Evolutionary conservation across 2,329 filamentous ascomycete species (phyloP).

Genomic region (Penicillium sp.): DNA sequence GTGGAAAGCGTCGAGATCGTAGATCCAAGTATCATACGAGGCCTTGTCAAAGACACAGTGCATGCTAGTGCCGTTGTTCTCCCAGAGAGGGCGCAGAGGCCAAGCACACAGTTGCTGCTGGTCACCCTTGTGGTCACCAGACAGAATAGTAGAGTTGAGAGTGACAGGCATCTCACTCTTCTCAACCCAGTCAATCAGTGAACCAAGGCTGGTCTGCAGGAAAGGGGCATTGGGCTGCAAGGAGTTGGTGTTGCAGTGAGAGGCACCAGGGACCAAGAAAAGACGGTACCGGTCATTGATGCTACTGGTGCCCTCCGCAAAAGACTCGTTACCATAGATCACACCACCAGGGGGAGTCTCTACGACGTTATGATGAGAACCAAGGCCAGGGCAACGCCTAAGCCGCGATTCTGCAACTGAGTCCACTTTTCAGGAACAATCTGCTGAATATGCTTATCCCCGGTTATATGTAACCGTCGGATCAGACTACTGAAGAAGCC

Average conservation of each 20-base stretch:
- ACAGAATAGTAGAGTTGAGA: slow-evolving; percentile 1
- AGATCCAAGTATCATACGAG: neutral
- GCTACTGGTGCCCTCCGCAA: neutral
- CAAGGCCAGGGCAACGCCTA: neutral
- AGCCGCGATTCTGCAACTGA: too few species aligned
- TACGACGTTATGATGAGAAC: too few species aligned
- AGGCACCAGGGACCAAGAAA: slow-evolving; percentile 1
- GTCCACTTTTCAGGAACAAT: too few species aligned
- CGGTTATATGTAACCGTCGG: too few species aligned
- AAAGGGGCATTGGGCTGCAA: neutral
- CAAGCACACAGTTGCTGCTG: slow-evolving; percentile 5
- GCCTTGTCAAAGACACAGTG: neutral
- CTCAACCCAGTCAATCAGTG: slow-evolving; percentile 2
- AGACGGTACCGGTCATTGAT: slow-evolving; percentile 2
- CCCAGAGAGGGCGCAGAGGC: slow-evolving; percentile 6
- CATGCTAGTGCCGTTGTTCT: slow-evolving; percentile 1
- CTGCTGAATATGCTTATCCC: too few species aligned
- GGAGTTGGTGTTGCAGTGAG: slow-evolving; percentile 1
- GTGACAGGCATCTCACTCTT: neutral
- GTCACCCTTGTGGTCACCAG: neutral
- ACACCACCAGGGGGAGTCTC: too few species aligned
- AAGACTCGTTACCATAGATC: neutral
- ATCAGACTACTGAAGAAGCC: too few species aligned
- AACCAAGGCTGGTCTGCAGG: neutral
- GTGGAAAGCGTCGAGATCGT: neutral